Evolutionary conservation across 169 alveolate species (phyloP), one percentile per base, ranked within the genome.

Genomic region (Cryptosporidium tyzzeri): DNA sequence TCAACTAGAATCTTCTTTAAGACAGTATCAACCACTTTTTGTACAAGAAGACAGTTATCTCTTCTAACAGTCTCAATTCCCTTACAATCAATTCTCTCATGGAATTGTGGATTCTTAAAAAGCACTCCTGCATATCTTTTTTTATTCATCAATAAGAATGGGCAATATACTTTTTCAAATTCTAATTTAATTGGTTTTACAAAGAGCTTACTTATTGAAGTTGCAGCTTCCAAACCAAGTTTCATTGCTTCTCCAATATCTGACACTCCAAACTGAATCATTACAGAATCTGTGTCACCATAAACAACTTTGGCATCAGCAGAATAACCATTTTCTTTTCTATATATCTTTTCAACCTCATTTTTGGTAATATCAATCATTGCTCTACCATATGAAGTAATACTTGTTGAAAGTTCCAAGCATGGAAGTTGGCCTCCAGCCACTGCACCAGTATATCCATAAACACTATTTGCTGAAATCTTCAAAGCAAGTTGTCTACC

Each of bases 211-310:
- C 99, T 95, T 37, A 98, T 96, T 59, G 84, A 85, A 35, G 94
- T 94, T 39, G 99, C 98, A 1, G 99, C 99, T 84, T 97, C 98
- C 70, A 80, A 85, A 2, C 98, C 98, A 70, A 97, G 93, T 35
- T 93, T 84, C 97, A 98, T 97, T 3, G 99, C 99, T 74, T 97
- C 98, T 67, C 67, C 95, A 39, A 96, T 93, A 50, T 91, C 93
- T 53, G 92, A 91, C 10, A 95, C 96, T 21, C 99, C 99, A 85
- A 98, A 98, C 91, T 97, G 96, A 61, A 98, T 97, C 99, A 98
- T 98, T 7, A 98, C 99, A n/a, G 99, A 97, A 93, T 98, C 99
- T 18, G 99, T 98, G 92, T 98, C 99, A 12, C 99, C 99, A 92
- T 98, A 98, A 21, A 97, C 95, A 39, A 97, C 99, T 33, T 93